A percentile compares a stretch with the other conserved stretches of the same genome.
Conservation (phyloP, 495 filamentous ascomycete genomes). For the Venustampulla echinocandica region DNA sequence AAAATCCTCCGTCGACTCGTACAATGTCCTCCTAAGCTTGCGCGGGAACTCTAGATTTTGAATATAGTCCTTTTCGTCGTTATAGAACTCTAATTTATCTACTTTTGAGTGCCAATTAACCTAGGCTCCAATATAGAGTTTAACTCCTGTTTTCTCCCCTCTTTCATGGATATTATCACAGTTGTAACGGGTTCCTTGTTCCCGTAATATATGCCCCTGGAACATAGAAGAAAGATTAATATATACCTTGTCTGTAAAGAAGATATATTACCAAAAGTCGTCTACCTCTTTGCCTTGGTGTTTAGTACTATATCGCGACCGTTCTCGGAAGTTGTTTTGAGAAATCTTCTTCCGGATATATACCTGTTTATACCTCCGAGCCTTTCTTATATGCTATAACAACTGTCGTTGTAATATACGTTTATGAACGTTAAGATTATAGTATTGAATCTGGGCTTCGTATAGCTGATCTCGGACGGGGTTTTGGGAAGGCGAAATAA, state of each 20-base stretch:
- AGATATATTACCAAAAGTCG: conserved; percentile 4
- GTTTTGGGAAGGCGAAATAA: conserved; percentile 1
- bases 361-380: conserved; percentile 2
- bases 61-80: conserved; percentile 7
- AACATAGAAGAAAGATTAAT: conserved; percentile 4
- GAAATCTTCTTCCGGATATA: conserved; percentile 10
- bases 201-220: conserved; percentile 5
- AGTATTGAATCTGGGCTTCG: conserved; percentile 2
- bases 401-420: conserved; percentile 1
- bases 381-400: background rate
- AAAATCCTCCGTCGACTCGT: conserved; percentile 1
- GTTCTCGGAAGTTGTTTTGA: background rate
- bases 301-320: background rate
- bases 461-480: conserved; percentile 5
- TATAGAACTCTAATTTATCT: conserved; percentile 9
- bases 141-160: conserved; percentile 4
- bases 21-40: conserved; percentile 7
- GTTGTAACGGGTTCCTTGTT: background rate
- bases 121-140: conserved; percentile 5
- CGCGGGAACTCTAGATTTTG: background rate
- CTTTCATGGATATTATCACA: conserved; percentile 7
- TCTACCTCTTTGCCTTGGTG: background rate
- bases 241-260: conserved; percentile 6
- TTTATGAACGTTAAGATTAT: background rate
- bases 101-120: conserved; percentile 10